Evolutionary conservation across 306 rosid species (phyloP), one percentile per base, ranked within the genome.

Genomic region (Alnus rubra): DNA sequence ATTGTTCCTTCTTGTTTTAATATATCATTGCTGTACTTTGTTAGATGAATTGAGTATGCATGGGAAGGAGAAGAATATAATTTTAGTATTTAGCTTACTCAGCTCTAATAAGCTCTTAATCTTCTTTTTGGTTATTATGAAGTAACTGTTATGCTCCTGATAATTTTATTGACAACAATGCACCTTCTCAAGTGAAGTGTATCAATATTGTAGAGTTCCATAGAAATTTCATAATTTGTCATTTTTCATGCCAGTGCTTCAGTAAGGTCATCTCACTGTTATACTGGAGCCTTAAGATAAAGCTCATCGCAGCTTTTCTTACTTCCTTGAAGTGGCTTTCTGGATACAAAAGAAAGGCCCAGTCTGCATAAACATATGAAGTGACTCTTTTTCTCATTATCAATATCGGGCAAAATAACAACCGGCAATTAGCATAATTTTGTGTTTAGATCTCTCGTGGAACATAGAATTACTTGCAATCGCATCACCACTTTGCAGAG

Each of bases 1-100:
- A n/a, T 60, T 59, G 56, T 69, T 79, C 67, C 72, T 69, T n/a
- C 71, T 5, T 35, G 48, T 52, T 63, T 71, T 69, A 28, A 42
- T 45, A 30, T 58, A 48, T 50, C 39, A 50, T 81, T 35, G 28
- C 5, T 53, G 23, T n/a, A 5, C 12, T 14, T 2, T 2, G 9
- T 54, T 56, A 33, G 56, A 70, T 31, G 45, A 16, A 5, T 14
- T 11, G 11, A 33, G 5, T 62, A 1, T 31, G n/a, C 6, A 33
- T 60, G 7, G 44, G 18, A 28, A 31, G 42, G 39, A 28, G 68
- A 31, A 62, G 42, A 44, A 62, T 31, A 62, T 10, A 5, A 58
- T 31, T 62, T 62, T 62, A 31, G n/a, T 30, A 30, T 31, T 62
- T 62, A 12, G 42, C 12, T 62, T 30, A 12, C 7, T 11, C 18